phyloP scores from a whole-genome alignment of 441 rosid species.

The Gossypium armourianum region DNA sequence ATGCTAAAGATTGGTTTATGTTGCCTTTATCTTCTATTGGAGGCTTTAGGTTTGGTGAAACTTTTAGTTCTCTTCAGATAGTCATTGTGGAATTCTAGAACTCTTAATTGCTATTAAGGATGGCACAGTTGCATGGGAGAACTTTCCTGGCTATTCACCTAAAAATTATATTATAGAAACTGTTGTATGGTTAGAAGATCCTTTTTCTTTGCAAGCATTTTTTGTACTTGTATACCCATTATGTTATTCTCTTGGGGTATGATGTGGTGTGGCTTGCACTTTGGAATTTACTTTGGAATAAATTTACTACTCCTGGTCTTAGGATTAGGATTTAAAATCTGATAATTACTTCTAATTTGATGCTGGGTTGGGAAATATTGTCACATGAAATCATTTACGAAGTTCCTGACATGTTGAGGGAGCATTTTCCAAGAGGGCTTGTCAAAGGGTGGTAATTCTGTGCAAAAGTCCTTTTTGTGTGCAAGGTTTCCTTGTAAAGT shows the following conservation, averaged over 20 bases:
- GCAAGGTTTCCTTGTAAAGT: slow-evolving; percentile 5
- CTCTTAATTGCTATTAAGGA: neutral
- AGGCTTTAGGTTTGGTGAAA: neutral
- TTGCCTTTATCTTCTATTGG: neutral
- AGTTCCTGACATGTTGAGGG: neutral
- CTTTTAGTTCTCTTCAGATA: slow-evolving; percentile 8
- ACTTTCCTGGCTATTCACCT: slow-evolving; percentile 3
- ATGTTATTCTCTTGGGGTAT: neutral
- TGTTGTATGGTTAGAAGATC: neutral
- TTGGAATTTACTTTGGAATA: slow-evolving; percentile 4
- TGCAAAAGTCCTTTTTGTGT: neutral
- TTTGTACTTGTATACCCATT: neutral
- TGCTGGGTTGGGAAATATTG: neutral
- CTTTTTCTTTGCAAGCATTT: neutral
- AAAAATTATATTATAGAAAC: neutral
- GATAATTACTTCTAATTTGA: neutral
- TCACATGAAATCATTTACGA: neutral
- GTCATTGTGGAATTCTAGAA: neutral
- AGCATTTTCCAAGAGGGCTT: neutral
- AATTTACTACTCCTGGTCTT: neutral
- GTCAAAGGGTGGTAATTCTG: neutral
- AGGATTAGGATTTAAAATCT: neutral
- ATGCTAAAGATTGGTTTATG: neutral
- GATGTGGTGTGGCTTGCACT: slow-evolving; percentile 1
- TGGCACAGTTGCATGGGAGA: neutral